Evolutionary conservation across 2,329 filamentous ascomycete species (phyloP).

Genomic region (Pseudofabraea citricarpa): DNA sequence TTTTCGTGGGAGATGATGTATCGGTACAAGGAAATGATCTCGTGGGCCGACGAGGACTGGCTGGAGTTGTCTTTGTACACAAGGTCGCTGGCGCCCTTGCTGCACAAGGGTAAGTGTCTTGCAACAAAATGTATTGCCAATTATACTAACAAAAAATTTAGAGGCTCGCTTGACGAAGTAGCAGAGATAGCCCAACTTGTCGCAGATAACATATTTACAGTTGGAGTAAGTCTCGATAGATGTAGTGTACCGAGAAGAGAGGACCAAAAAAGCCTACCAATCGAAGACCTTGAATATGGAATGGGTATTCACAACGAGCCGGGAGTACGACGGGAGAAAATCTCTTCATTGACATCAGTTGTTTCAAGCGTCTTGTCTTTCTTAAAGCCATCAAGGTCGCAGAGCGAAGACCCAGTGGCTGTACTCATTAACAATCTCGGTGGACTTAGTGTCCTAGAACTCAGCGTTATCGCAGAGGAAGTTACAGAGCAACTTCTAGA

Average conservation of each 20-base stretch:
- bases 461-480: too few relatives aligned
- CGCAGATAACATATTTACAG: constrained; percentile 32
- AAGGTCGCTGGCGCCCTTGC: constrained; percentile 27
- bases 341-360: background rate
- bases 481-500: too few relatives aligned
- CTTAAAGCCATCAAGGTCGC: constrained; percentile 27
- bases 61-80: constrained; percentile 41
- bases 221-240: constrained; percentile 41
- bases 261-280: constrained; percentile 29
- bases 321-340: constrained; percentile 20
- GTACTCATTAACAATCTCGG: constrained; percentile 15
- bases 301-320: constrained; percentile 49
- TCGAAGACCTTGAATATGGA: constrained; percentile 31
- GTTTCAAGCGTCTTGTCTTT: constrained; percentile 33
- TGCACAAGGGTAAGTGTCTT: too few relatives aligned
- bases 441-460: constrained; percentile 30
- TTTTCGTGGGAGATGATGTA: constrained; percentile 31
- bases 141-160: too few relatives aligned
- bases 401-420: constrained; percentile 14
- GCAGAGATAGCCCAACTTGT: constrained; percentile 8
- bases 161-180: constrained; percentile 9
- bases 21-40: constrained; percentile 39
- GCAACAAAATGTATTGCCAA: too few relatives aligned
- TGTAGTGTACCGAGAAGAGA: constrained; percentile 43
- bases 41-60: constrained; percentile 41